Conservation (phyloP, 495 filamentous ascomycete species). For the Neurospora sp. region DNA sequence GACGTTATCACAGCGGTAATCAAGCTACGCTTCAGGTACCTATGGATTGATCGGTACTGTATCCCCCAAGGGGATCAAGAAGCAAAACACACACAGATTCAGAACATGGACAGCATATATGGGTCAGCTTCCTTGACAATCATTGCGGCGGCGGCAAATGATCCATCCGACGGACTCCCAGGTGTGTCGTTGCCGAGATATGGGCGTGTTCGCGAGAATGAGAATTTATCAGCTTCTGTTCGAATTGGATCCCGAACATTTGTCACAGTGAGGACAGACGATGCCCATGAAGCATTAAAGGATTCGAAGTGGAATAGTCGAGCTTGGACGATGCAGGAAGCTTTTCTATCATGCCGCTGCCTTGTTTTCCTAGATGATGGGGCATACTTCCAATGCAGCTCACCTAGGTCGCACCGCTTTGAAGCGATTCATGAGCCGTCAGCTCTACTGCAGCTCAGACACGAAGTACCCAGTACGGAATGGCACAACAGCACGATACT, state of each 20-base stretch:
- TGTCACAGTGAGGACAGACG: background rate
- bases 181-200: background rate
- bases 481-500: too few relatives aligned
- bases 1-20: background rate
- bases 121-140: background rate
- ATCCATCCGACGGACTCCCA: background rate
- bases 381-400: conserved; percentile 27
- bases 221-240: background rate
- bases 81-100: background rate
- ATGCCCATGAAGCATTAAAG: too few relatives aligned
- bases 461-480: too few relatives aligned
- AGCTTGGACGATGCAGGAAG: background rate
- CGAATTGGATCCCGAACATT: background rate
- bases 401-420: background rate
- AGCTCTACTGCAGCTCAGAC: background rate
- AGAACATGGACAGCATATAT: background rate
- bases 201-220: background rate
- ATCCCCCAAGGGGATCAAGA: background rate
- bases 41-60: background rate
- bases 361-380: conserved; percentile 12
- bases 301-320: background rate
- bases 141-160: background rate
- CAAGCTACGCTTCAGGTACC: background rate
- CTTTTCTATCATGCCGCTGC: background rate
- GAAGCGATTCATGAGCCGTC: rapidly evolving